Evolutionary conservation across 1,284 basidiomycete genomes (phyloP).

Genomic region (Amylostereum areolatum): DNA sequence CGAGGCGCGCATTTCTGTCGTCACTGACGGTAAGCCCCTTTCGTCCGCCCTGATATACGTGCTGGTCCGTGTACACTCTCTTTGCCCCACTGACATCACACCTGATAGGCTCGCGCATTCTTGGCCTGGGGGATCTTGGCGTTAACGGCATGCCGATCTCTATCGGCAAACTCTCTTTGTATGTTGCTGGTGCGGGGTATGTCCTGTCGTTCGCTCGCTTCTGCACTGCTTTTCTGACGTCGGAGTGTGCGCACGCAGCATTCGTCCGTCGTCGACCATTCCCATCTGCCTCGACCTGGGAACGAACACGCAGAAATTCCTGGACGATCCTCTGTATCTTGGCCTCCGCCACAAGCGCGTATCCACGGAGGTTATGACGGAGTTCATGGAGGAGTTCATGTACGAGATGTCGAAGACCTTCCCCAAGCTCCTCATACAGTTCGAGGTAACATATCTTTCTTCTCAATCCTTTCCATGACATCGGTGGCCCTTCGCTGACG

Average conservation of each 20-base stretch:
- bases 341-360: constrained; percentile 74
- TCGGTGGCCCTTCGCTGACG: too few species aligned
- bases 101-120: constrained; percentile 71
- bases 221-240: too few species aligned
- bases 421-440: constrained; percentile 87
- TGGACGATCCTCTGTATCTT: constrained; percentile 88
- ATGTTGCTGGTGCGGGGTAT: constrained; percentile 83
- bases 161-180: constrained; percentile 90
- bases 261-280: constrained; percentile 79
- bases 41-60: too few species aligned
- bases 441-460: constrained; percentile 49
- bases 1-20: constrained; percentile 78
- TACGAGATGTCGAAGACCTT: constrained; percentile 65
- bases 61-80: constrained; percentile 3
- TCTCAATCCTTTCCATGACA: too few species aligned
- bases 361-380: constrained; percentile 59
- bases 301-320: constrained; percentile 79
- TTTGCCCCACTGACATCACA: constrained; percentile 4
- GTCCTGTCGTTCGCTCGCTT: constrained; percentile 6
- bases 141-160: constrained; percentile 90
- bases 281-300: constrained; percentile 87
- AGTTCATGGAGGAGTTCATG: constrained; percentile 95
- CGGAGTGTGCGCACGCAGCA: constrained; percentile 36
- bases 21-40: constrained; percentile 68
- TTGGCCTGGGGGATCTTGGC: constrained; percentile 89